phyloP scores from a whole-genome alignment of 106 monocot genomes.

The Narthecium ossifragum region DNA sequence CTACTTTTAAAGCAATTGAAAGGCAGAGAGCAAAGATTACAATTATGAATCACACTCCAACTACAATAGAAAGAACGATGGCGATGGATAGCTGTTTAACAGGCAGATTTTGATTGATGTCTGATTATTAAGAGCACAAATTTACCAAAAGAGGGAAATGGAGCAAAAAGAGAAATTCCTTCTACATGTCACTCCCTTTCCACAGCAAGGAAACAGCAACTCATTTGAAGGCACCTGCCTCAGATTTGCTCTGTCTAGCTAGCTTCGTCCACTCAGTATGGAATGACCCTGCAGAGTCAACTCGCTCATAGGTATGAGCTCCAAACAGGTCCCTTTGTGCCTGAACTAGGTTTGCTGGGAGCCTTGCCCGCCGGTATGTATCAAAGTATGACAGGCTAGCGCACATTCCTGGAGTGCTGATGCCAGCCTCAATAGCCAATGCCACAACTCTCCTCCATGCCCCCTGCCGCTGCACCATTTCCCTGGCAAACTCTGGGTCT shows the following conservation, averaged over 20 bases:
- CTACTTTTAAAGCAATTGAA: too few species aligned
- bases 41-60: too few species aligned
- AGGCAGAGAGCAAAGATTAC: too few species aligned
- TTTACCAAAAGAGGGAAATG: too few species aligned
- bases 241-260: conserved; percentile 4
- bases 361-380: conserved; percentile 7
- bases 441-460: conserved; percentile 13
- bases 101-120: too few species aligned
- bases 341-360: conserved; percentile 8
- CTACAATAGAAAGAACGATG: too few species aligned
- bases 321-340: conserved; percentile 12
- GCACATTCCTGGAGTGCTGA: conserved; percentile 6
- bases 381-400: conserved; percentile 10
- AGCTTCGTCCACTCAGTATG: conserved; percentile 15
- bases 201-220: background rate
- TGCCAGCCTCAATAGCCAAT: conserved; percentile 4
- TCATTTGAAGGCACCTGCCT: background rate
- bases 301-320: conserved; percentile 11
- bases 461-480: conserved; percentile 10
- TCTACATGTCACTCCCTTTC: too few species aligned
- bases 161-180: too few species aligned
- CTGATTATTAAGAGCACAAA: too few species aligned
- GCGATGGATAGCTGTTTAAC: too few species aligned
- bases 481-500: conserved; percentile 9
- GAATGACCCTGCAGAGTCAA: conserved; percentile 9